Percentiles rank a stretch among this genome's conserved stretches.
Evolutionary conservation across 1,284 basidiomycete species (phyloP).

Genomic region (Blastosporella zonata): DNA sequence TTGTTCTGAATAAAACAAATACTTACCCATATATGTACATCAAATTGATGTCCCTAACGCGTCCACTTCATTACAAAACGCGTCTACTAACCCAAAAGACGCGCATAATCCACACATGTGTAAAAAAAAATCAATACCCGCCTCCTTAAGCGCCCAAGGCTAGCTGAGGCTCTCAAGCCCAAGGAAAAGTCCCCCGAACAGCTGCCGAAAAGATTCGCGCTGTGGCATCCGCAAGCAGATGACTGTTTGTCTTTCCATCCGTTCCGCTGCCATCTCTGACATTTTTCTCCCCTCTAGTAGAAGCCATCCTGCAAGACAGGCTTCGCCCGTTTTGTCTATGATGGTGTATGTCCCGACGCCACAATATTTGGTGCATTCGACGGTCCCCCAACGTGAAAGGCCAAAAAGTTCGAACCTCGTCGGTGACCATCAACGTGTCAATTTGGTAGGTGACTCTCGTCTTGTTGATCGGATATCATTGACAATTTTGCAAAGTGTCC

Average conservation of each 20-base stretch:
- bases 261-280: slow-evolving; percentile 12
- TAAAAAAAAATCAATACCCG: too few relatives aligned
- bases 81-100: too few relatives aligned
- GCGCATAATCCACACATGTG: too few relatives aligned
- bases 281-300: slow-evolving; percentile 35
- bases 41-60: too few relatives aligned
- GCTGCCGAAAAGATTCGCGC: slow-evolving; percentile 44
- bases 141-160: too few relatives aligned
- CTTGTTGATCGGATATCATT: not conserved
- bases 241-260: slow-evolving; percentile 32
- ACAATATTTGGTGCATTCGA: slow-evolving; percentile 48
- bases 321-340: slow-evolving; percentile 48
- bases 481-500: slow-evolving; percentile 25
- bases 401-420: slow-evolving; percentile 46
- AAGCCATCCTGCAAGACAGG: slow-evolving; percentile 50
- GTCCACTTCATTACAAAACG: too few relatives aligned
- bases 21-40: too few relatives aligned
- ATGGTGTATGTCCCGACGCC: slow-evolving; percentile 52
- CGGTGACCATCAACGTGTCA: slow-evolving; percentile 25
- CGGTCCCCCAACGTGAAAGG: slow-evolving; percentile 50
- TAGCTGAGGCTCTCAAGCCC: slow-evolving; percentile 29
- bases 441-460: slow-evolving; percentile 24
- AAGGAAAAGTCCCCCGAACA: slow-evolving; percentile 39
- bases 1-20: too few relatives aligned
- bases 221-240: slow-evolving; percentile 55